These are phyloP conservation scores for Chaetomium globosum DNA, from an alignment of 2,329 filamentous ascomycete genomes.

Conservation along the genomic window DNA sequence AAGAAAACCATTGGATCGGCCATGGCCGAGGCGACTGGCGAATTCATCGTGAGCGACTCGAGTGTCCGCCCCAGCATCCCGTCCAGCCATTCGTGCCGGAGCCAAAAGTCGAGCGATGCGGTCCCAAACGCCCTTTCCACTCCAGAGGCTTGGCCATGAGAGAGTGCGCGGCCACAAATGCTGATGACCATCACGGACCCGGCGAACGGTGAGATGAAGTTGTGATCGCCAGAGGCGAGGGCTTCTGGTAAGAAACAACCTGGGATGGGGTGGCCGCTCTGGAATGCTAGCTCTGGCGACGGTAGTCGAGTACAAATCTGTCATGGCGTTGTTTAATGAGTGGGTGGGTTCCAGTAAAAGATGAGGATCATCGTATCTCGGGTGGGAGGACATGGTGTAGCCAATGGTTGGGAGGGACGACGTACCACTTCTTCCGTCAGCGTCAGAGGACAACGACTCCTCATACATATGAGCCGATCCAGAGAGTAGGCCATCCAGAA, in stretches of 20 bases:
- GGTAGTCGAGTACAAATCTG: conserved; percentile 38
- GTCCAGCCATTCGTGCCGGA: conserved; percentile 37
- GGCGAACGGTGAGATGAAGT: conserved; percentile 32
- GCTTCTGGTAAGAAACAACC: conserved; percentile 35
- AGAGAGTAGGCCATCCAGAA: conserved; percentile 39
- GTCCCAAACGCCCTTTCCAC: conserved; percentile 31
- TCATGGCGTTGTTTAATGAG: conserved; percentile 1
- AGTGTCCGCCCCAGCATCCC: conserved; percentile 29
- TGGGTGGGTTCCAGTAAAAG: not conserved
- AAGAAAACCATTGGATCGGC: conserved; percentile 38
- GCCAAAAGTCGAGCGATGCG: conserved; percentile 35
- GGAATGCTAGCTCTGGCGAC: conserved; percentile 37
- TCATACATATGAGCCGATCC: conserved; percentile 37
- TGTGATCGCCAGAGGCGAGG: conserved; percentile 29
- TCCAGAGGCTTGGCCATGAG: conserved; percentile 29
- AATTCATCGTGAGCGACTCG: conserved; percentile 25
- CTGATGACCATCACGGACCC: conserved; percentile 33
- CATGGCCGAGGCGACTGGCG: conserved; percentile 28
- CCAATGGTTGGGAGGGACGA: not conserved
- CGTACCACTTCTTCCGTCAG: conserved; percentile 37
- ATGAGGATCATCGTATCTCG: conserved; percentile 14
- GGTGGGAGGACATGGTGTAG: not conserved
- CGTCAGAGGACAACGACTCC: conserved; percentile 33
- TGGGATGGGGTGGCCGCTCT: conserved; percentile 34
- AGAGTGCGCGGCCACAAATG: conserved; percentile 32